phyloP scores from a whole-genome alignment of 108 stramenopile genomes.

The Stephanodiscus minutulus region DNA sequence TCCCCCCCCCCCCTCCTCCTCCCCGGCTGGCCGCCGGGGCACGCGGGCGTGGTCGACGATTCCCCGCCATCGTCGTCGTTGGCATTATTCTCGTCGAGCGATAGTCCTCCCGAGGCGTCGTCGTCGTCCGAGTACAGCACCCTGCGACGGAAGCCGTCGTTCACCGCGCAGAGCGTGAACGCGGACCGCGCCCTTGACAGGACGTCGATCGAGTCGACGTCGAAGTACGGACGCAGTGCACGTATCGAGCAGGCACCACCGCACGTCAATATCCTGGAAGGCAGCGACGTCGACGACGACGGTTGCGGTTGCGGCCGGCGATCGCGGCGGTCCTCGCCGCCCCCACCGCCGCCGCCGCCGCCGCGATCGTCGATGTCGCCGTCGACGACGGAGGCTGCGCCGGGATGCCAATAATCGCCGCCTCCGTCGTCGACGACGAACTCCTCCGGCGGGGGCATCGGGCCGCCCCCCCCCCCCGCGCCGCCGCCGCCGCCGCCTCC shows the following conservation, averaged over 20 bases:
- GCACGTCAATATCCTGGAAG: no score
- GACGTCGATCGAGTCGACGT: slow-evolving; percentile 45
- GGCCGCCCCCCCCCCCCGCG: not conserved
- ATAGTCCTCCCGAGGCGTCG: not conserved
- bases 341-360: not conserved
- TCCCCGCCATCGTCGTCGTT: no score
- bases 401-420: not conserved
- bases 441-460: not conserved
- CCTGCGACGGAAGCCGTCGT: slow-evolving; percentile 74
- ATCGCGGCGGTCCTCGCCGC: no score
- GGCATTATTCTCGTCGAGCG: not conserved
- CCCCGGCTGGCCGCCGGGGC: not conserved
- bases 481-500: not conserved
- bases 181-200: slow-evolving; percentile 32
- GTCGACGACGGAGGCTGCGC: no score
- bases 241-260: no score
- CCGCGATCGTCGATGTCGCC: not conserved
- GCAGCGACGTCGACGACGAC: no score
- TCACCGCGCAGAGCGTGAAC: slow-evolving; percentile 55
- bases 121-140: slow-evolving; percentile 52
- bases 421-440: not conserved
- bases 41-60: not conserved
- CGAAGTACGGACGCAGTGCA: slow-evolving; percentile 40
- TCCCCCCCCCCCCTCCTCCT: not conserved
- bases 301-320: no score